Percentiles rank a stretch among this genome's conserved stretches.
Conservation (phyloP, 352 stramenopile species). For the Globisporangium sylvaticum region DNA sequence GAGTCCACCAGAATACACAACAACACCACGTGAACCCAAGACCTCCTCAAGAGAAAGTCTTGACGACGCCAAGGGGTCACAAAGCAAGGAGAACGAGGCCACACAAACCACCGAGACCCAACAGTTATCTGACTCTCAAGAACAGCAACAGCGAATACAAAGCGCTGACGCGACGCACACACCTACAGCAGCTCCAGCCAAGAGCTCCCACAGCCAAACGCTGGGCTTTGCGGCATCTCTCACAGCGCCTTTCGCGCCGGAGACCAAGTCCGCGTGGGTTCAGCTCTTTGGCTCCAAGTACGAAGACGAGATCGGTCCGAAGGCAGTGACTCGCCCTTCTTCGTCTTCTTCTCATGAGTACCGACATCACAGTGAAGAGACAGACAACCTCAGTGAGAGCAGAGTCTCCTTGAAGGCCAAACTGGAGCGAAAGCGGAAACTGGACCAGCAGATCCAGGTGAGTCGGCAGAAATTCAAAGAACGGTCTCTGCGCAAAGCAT, state of each 20-base stretch:
- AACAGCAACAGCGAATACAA: background rate
- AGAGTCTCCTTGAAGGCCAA: constrained; percentile 26
- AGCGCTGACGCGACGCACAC: too few species aligned
- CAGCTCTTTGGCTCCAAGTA: constrained; percentile 59
- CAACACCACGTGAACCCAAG: background rate
- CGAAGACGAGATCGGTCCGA: constrained; percentile 28
- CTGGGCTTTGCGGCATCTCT: constrained; percentile 16
- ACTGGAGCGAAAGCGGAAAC: constrained; percentile 31
- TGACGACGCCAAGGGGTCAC: too few species aligned
- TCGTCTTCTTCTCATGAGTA: background rate
- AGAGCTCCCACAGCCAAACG: too few species aligned
- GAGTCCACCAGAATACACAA: background rate
- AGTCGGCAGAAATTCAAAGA: constrained; percentile 27
- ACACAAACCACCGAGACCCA: background rate
- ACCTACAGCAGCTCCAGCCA: background rate
- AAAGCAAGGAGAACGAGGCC: background rate
- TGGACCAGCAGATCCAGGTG: constrained; percentile 46
- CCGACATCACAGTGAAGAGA: background rate
- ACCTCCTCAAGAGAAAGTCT: background rate
- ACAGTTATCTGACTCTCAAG: background rate
- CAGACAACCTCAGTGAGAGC: background rate
- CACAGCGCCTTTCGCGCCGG: constrained; percentile 29
- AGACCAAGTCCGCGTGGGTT: constrained; percentile 39
- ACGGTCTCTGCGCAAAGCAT: constrained; percentile 14
- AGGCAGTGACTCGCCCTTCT: background rate